Base-by-base conservation (phyloP, 2,329 filamentous ascomycete species). In the Nemania abortiva region DNA sequence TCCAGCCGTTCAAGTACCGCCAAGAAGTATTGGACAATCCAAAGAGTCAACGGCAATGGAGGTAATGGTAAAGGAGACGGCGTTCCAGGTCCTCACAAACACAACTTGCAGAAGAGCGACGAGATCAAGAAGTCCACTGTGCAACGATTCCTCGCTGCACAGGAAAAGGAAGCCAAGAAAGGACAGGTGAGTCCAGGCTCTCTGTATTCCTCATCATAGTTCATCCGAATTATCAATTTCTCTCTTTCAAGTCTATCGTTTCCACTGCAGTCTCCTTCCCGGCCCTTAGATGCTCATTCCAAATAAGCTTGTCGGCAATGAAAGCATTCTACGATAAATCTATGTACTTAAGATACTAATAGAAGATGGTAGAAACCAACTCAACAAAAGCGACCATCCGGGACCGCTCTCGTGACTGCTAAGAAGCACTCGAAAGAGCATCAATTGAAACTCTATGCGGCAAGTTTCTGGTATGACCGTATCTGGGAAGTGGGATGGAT, bases 81-180 rank as follows among this genome's bases (percentile, higher is more conserved):
- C 6, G 86, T 91, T 53, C 85, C 88, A 22, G 91, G 91, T 9
- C 89, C 90, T n/a, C 92, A 95, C 78, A 91, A 91, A 74, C 92
- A 95, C 79, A 87, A 87, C 0, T 80, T 95, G 7, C 88, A 88
- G 63, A 91, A 91, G 74, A 94, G 91, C 74, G 92, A 95, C 77
- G 87, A 90, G 70, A 91, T 95, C 42, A 95, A 95, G 82, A 94
- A 93, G 83, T 94, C 92, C 71, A 94, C 89, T 71, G 90, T 94
- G 6, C 86, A 92, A 77, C 84, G 92, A 72, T 87, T 86, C 79
- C 75, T 92, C 63, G 81, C 90, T 55, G 89, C 90, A 77, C 86
- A 87, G 73, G 88, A 90, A 60, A 92, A 89, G 78, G 89, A 90
- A 49, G 85, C 85, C 60, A 92, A 88, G 79, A 92, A 89, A 75